Evolutionary conservation across 116 monocot genomes (phyloP), one percentile per base, ranked within the genome.

Genomic region (Cymodocea nodosa): DNA sequence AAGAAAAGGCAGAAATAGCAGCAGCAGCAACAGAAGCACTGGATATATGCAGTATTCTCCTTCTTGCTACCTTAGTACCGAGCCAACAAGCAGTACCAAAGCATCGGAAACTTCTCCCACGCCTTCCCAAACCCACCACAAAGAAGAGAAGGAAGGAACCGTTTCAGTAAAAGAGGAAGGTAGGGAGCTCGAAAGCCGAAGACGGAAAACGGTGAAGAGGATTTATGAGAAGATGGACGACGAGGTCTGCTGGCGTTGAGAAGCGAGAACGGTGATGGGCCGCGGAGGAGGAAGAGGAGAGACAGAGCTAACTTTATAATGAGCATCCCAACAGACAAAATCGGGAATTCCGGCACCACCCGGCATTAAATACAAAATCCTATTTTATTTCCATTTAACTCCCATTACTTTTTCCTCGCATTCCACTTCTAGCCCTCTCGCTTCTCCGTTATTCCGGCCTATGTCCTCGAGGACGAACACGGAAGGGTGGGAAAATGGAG

Each of bases 261-360:
- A 23, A 67, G 63, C 20, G 22, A 63, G 57, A 30, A 25, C 65
- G 65, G 65, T 30, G 65, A 23, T 15, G 65, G 30, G 65, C 51
- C 51, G 10, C 7, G 5, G 50, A 64, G 19, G 65, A 44, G 44
- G 44, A 11, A 44, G 6, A 12, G 11, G 51, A n/a, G n/a, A n/a
- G n/a, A n/a, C n/a, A n/a, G n/a, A n/a, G n/a, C n/a, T n/a, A n/a
- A n/a, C n/a, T n/a, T n/a, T n/a, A n/a, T n/a, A n/a, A n/a, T n/a
- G n/a, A n/a, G n/a, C 51, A 66, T 66, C 52, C 52, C 66, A 66
- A 52, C 66, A 66, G 66, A 30, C 66, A 25, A 18, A 66, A 66
- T 52, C 52, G 50, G 52, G 15, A 66, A 34, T 44, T 20, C 51
- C 25, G 56, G 55, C 39, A 54, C 56, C 13, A 30, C 30, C 66